Evolutionary conservation across 495 filamentous ascomycete species (phyloP).

Genomic region (Aspergillus wentii): DNA sequence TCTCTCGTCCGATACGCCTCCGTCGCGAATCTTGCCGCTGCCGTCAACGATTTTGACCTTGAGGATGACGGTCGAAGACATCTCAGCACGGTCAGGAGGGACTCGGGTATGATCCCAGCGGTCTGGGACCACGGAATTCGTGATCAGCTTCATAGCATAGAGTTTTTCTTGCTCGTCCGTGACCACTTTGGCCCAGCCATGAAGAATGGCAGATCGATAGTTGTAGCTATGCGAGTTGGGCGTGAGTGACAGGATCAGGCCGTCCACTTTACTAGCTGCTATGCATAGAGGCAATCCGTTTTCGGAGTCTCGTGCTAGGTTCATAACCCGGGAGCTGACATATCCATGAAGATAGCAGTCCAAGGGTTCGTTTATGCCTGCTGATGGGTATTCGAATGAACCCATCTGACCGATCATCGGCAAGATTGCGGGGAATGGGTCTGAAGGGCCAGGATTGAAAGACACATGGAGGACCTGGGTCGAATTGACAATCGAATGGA

Average conservation of each 20-base stretch:
- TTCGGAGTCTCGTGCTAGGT: slow-evolving; percentile 49
- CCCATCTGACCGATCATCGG: slow-evolving; percentile 90
- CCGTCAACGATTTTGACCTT: slow-evolving; percentile 65
- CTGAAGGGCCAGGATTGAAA: slow-evolving; percentile 57
- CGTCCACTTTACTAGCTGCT: slow-evolving; percentile 66
- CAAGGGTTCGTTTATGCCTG: slow-evolving; percentile 56
- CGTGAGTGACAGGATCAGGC: slow-evolving; percentile 69
- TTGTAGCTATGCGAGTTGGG: slow-evolving; percentile 83
- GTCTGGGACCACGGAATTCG: slow-evolving; percentile 61
- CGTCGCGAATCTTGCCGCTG: slow-evolving; percentile 72
- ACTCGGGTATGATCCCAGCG: slow-evolving; percentile 68
- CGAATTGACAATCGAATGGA: slow-evolving; percentile 77
- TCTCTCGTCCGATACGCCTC: slow-evolving; percentile 64
- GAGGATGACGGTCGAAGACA: slow-evolving; percentile 72
- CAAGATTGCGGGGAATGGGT: slow-evolving; percentile 71
- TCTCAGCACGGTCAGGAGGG: slow-evolving; percentile 70
- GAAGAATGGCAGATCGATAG: slow-evolving; percentile 78
- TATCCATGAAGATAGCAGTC: slow-evolving; percentile 90
- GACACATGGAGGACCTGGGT: slow-evolving; percentile 78
- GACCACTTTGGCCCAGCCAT: slow-evolving; percentile 69
- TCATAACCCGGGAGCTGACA: slow-evolving; percentile 74
- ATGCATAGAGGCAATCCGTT: slow-evolving; percentile 60
- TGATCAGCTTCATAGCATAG: slow-evolving; percentile 80
- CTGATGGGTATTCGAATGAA: slow-evolving; percentile 60
- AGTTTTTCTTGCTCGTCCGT: slow-evolving; percentile 65